Evolutionary conservation across 768 basidiomycete genomes (phyloP), one percentile per base, ranked within the genome.

Genomic region (Suillus clintonianus): DNA sequence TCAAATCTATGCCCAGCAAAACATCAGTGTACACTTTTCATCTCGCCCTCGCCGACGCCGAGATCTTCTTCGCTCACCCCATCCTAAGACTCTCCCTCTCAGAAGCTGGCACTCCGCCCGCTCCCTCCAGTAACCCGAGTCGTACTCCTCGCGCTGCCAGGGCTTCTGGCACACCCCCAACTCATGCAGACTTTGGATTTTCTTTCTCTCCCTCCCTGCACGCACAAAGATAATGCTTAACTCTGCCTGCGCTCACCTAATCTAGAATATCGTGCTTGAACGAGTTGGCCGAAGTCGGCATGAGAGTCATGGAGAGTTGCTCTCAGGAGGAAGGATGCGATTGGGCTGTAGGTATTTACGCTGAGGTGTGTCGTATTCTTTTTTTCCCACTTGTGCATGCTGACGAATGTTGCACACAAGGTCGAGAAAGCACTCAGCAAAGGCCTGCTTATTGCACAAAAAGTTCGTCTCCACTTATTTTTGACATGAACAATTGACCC

Each of bases 241-340:
- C 75, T 0, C 66, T 86, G 0, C 77, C 79, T 3, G 78, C 80
- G 15, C 77, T 92, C 1, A 82, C 81, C 82, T 6, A 82, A 84
- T 58, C 72, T 87, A 10, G 90, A 92, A 68, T 92, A 9, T 70
- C 79, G 86, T 9, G 89, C 89, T 1, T 91, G 88, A 85, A 86
- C 86, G 1, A 83, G 83, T 11, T 92, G 0, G 90, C 86, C 0
- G 91, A 93, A 72, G 68, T 90, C 1, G 91, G 90, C 4, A 80
- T 92, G 70, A 57, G 55, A 17, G 55, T 57, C 17, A 57, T 57
- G 37, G 55, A 57, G 17, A 57, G 10, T 27, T 57, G 55, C 37
- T 24, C 55, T 17, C 22, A 39, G 24, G 55, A 57, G 24, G 37
- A 15, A 17, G 55, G 24, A 17, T 57, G 24, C 27, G 55, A 57